These are phyloP conservation scores for Populus trichocarpa DNA, from an alignment of 441 rosid species.

Conservation along the genomic window DNA sequence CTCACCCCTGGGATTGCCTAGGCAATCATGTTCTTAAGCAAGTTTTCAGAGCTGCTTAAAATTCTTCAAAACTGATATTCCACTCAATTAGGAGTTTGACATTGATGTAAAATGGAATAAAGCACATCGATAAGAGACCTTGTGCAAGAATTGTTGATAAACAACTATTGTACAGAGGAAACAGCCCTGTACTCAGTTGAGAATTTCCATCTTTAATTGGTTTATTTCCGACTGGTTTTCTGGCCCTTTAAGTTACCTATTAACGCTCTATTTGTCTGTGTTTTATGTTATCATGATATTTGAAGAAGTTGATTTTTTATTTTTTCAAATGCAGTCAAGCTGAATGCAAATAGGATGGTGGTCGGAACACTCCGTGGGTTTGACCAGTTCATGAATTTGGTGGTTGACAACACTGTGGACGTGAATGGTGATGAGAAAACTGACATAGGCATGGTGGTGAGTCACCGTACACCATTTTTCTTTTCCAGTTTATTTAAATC, in stretches of 20 bases:
- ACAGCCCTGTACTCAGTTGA: not conserved
- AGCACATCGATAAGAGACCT: not conserved
- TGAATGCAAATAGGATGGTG: constrained; percentile 77
- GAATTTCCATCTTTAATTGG: not conserved
- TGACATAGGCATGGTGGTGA: constrained; percentile 88
- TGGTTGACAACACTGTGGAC: constrained; percentile 74
- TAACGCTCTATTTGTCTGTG: not conserved
- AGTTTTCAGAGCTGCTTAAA: not conserved
- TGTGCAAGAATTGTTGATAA: not conserved
- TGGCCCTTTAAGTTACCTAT: not conserved
- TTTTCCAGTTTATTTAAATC: not conserved
- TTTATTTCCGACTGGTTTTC: not conserved
- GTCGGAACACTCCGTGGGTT: constrained; percentile 86
- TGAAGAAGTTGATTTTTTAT: not conserved
- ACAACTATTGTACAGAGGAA: not conserved
- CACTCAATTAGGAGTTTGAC: not conserved
- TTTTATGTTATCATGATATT: not conserved
- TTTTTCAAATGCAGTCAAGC: constrained; percentile 56
- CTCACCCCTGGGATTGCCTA: not conserved
- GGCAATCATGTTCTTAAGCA: not conserved
- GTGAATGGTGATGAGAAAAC: constrained; percentile 67
- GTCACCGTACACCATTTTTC: constrained; percentile 17
- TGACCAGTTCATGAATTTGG: constrained; percentile 89
- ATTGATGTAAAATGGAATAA: not conserved
- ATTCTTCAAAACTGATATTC: not conserved